Percentiles rank a stretch among this genome's conserved stretches.
phyloP scores from a whole-genome alignment of 352 stramenopile species.

The Globisporangium spinosum region DNA sequence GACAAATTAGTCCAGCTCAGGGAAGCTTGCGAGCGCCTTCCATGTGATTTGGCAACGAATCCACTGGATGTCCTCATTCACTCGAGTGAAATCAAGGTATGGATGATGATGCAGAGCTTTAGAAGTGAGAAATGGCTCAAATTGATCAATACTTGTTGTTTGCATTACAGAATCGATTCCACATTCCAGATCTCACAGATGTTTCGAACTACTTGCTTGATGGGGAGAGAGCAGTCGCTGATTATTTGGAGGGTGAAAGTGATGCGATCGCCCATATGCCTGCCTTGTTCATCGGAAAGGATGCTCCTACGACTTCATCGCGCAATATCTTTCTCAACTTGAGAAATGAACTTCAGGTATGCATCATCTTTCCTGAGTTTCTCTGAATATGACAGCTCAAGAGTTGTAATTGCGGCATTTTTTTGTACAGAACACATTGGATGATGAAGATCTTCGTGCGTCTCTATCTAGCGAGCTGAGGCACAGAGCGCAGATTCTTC shows the following conservation, averaged over 20 bases:
- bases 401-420: background rate
- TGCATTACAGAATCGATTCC: conserved; percentile 35
- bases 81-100: conserved; percentile 55
- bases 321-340: conserved; percentile 31
- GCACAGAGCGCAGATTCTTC: conserved; percentile 41
- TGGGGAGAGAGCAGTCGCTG: conserved; percentile 36
- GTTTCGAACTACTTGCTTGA: conserved; percentile 30
- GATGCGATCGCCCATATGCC: conserved; percentile 33
- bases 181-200: conserved; percentile 31
- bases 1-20: conserved; percentile 36
- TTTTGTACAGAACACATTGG: conserved; percentile 34
- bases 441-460: conserved; percentile 55
- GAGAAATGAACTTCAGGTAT: conserved; percentile 39
- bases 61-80: conserved; percentile 47
- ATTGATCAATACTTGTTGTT: conserved; percentile 2
- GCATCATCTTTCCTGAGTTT: background rate
- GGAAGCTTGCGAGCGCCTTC: conserved; percentile 19
- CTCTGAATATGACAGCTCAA: background rate
- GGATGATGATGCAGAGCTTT: background rate
- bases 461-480: conserved; percentile 48
- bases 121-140: too few species aligned
- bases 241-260: conserved; percentile 33
- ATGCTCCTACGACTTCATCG: conserved; percentile 25
- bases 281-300: conserved; percentile 32
- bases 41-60: conserved; percentile 23